phyloP scores from a whole-genome alignment of 2,329 filamentous ascomycete genomes.

The Pestalotiopsis sp. region DNA sequence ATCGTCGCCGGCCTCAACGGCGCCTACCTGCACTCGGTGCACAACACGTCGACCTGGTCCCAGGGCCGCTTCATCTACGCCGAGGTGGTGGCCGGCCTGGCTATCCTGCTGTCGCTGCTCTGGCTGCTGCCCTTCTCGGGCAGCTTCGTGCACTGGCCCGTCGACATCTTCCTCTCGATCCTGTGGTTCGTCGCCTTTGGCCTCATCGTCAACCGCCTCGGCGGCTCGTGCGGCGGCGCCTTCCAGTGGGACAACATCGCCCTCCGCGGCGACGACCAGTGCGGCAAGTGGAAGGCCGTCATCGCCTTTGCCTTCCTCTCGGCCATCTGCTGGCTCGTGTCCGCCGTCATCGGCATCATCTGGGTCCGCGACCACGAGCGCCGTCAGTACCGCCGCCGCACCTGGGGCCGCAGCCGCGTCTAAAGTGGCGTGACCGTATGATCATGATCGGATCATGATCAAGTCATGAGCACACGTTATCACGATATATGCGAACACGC shows the following conservation, averaged over 20 bases:
- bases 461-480: not conserved
- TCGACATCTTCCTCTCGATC: slow-evolving; percentile 68
- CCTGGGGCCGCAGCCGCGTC: slow-evolving; percentile 27
- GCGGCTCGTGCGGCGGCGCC: slow-evolving; percentile 52
- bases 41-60: slow-evolving; percentile 49
- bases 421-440: slow-evolving; percentile 14
- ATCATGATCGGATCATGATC: not conserved
- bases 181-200: slow-evolving; percentile 72
- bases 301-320: slow-evolving; percentile 73
- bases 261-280: slow-evolving; percentile 49
- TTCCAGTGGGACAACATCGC: slow-evolving; percentile 62
- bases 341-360: slow-evolving; percentile 56
- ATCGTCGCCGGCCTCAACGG: slow-evolving; percentile 72
- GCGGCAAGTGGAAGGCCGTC: slow-evolving; percentile 68
- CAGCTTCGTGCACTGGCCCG: slow-evolving; percentile 69
- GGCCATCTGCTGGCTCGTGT: slow-evolving; percentile 69
- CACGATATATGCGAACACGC: not conserved
- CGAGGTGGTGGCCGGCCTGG: slow-evolving; percentile 67
- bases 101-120: slow-evolving; percentile 67
- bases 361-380: slow-evolving; percentile 48
- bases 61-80: slow-evolving; percentile 73
- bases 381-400: slow-evolving; percentile 29
- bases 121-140: slow-evolving; percentile 72
- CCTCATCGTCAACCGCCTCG: slow-evolving; percentile 57
- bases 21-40: slow-evolving; percentile 57